phyloP scores from a whole-genome alignment of 768 basidiomycete genomes.

The Pisolithus orientalis region DNA sequence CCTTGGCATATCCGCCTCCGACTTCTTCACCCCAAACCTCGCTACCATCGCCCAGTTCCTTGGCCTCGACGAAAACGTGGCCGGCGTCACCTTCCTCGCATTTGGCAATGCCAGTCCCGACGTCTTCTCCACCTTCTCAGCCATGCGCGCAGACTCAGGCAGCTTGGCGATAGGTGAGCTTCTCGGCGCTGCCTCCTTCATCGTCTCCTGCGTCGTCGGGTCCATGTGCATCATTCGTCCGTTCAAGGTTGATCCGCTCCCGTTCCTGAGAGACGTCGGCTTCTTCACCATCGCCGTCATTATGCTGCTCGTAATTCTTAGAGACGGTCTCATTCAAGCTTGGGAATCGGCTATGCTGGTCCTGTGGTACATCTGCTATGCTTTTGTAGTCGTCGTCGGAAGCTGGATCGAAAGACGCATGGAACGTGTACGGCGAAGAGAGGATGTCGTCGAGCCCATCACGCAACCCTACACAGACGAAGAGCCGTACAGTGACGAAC shows the following conservation, averaged over 20 bases:
- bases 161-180: constrained; percentile 92
- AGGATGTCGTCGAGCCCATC: constrained; percentile 44
- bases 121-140: constrained; percentile 92
- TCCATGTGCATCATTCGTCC: constrained; percentile 98
- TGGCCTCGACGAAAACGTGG: constrained; percentile 86
- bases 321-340: constrained; percentile 62
- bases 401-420: constrained; percentile 68
- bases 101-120: constrained; percentile 98
- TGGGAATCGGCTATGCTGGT: constrained; percentile 76
- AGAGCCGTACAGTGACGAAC: constrained; percentile 56
- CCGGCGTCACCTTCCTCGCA: constrained; percentile 94
- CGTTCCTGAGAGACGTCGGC: constrained; percentile 90
- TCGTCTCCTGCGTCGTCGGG: constrained; percentile 93
- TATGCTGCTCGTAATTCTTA: constrained; percentile 71
- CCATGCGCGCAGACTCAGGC: constrained; percentile 80
- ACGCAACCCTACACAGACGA: constrained; percentile 32
- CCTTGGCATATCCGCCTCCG: constrained; percentile 89
- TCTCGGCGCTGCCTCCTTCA: constrained; percentile 92
- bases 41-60: constrained; percentile 82
- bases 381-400: constrained; percentile 62
- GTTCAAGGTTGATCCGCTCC: constrained; percentile 72
- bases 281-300: constrained; percentile 85
- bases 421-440: constrained; percentile 40
- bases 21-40: constrained; percentile 97
- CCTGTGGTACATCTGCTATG: constrained; percentile 72